A percentile compares a stretch with the other conserved stretches of the same genome.
Evolutionary conservation across 345 rosid genomes (phyloP).

Genomic region (Linum trigynum): DNA sequence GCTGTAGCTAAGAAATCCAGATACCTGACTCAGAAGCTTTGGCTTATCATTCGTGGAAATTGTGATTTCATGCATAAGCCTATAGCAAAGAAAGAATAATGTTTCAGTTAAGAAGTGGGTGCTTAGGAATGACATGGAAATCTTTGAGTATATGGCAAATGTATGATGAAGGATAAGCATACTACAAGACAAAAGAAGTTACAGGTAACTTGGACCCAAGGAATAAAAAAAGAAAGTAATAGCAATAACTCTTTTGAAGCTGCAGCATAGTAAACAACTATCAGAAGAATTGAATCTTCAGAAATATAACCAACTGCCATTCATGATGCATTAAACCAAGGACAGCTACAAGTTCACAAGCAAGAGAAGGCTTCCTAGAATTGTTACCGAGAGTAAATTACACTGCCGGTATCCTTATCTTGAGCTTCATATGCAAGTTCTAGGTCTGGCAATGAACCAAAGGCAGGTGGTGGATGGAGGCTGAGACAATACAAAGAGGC

Average conservation of each 20-base stretch:
- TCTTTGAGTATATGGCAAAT: background rate
- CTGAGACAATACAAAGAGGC: slow-evolving; percentile 18
- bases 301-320: background rate
- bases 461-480: slow-evolving; percentile 43
- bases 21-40: slow-evolving; percentile 57
- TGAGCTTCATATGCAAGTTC: slow-evolving; percentile 24
- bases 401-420: slow-evolving; percentile 18
- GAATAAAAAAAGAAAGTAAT: no score
- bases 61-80: slow-evolving; percentile 66
- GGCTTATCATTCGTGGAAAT: slow-evolving; percentile 59
- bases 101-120: background rate
- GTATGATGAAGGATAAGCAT: background rate
- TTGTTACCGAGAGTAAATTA: slow-evolving; percentile 26
- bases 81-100: slow-evolving; percentile 12
- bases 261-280: background rate
- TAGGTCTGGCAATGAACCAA: slow-evolving; percentile 32
- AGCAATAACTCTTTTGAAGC: background rate
- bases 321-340: background rate
- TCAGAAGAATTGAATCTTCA: background rate
- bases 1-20: background rate
- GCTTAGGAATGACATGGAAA: background rate
- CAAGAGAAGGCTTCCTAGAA: slow-evolving; percentile 10
- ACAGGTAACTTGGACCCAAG: background rate
- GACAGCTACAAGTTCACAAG: slow-evolving; percentile 10
- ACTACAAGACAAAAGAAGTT: background rate